Base-by-base conservation (phyloP, 1,139 yeast species). In the Hemisphaericaspora lyxosophila region DNA sequence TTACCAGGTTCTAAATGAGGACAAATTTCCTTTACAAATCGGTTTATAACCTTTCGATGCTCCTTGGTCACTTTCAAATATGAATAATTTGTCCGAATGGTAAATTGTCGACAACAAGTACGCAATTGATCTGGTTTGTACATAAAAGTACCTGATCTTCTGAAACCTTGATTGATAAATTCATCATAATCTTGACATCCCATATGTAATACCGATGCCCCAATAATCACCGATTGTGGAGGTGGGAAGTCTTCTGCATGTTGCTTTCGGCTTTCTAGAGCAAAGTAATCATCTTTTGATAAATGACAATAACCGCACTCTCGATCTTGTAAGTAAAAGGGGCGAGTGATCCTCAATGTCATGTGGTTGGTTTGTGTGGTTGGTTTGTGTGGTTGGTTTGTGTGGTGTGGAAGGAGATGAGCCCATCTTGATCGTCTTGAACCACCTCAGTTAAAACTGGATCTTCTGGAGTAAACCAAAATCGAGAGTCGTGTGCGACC, bases 41-140 rank as follows among this genome's bases (percentile, higher is more conserved):
- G 67, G 50, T 83, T 85, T 4, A 87, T 56, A 4, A 74, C 71
- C 46, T 81, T 80, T 28, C 90, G 71, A 41, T 82, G 83, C 35
- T 85, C 90, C 54, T 86, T 87, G 20, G 70, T 62, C 9, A 83
- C 58, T 35, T 68, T 65, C 47, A 80, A 70, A 28, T 58, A 52
- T 0, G 53, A 53, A 25, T 74, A 60, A 28, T 66, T 70, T 1
- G 95, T 80, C 37, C 97, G 60, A 20, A 89, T 86, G 0, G 96
- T 85, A 54, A 80, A 87, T 55, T 81, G 72, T n/a, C 92, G 73
- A 53, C 97, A 90, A 54, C 97, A 90, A 29, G 78, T 78, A 25
- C 88, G 59, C 24, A 83, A 55, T 44, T 80, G 60, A 56, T 90
- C 96, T 0, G 86, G 81, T 52, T 82, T 84, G 55, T 89, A 89